Percentiles rank a stretch among this genome's conserved stretches.
These are phyloP conservation scores for Aspergillus olivimuriae DNA, from an alignment of 495 filamentous ascomycete genomes.

Conservation along the genomic window DNA sequence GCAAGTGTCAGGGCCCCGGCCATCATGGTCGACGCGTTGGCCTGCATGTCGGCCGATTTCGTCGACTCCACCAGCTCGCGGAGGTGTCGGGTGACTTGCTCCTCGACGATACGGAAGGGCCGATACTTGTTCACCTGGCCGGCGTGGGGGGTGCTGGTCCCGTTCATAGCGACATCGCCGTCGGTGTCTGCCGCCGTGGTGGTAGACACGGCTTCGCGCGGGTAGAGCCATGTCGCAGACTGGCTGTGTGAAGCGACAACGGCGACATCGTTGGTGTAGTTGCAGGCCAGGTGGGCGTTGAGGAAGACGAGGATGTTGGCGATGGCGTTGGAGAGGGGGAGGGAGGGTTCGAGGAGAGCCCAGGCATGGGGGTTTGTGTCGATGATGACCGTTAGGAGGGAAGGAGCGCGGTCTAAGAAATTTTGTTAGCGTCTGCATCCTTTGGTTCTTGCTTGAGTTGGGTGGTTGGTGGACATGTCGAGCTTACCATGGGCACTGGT, in stretches of 20 bases:
- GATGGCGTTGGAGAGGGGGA: constrained; percentile 79
- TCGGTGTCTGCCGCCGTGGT: constrained; percentile 16
- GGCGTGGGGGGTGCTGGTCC: constrained; percentile 5
- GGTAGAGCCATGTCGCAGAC: constrained; percentile 84
- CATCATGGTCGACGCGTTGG: constrained; percentile 69
- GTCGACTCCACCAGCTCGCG: constrained; percentile 63
- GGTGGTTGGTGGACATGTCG: constrained; percentile 8
- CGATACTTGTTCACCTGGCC: constrained; percentile 84
- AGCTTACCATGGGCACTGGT: constrained; percentile 45
- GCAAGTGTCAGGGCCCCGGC: constrained; percentile 88
- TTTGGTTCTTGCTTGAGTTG: background rate
- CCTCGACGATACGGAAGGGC: constrained; percentile 79
- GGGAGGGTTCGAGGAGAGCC: constrained; percentile 65
- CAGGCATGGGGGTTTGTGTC: constrained; percentile 97
- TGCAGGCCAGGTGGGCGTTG: constrained; percentile 89
- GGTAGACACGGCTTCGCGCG: constrained; percentile 33
- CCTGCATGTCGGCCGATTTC: constrained; percentile 46
- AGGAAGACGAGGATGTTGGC: constrained; percentile 93
- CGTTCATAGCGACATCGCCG: constrained; percentile 33
- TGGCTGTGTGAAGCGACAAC: constrained; percentile 86
- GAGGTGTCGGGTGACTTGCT: constrained; percentile 65
- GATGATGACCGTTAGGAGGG: constrained; percentile 83
- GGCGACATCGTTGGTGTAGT: constrained; percentile 85
- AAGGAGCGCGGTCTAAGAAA: constrained; percentile 61
- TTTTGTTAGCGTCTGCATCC: background rate